These are phyloP conservation scores for Talaromyces verruculosus DNA, from an alignment of 2,329 filamentous ascomycete species.

Conservation along the genomic window DNA sequence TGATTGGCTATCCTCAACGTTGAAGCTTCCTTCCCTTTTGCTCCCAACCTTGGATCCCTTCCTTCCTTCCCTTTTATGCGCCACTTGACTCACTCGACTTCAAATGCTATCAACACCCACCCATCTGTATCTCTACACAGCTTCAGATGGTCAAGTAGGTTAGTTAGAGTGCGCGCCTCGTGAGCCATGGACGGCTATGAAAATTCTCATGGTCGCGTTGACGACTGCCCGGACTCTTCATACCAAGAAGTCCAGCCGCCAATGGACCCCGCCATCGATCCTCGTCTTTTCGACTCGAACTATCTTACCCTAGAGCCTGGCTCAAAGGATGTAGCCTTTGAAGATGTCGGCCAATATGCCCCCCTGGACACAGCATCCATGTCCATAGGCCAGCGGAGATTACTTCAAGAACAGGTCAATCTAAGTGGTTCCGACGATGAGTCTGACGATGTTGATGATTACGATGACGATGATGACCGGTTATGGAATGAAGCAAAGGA, in stretches of 20 bases:
- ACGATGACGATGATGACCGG: constrained; percentile 9
- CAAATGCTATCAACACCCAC: neutral
- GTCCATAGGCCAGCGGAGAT: constrained; percentile 16
- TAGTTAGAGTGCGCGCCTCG: neutral
- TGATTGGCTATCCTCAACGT: constrained; percentile 10
- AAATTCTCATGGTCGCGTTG: neutral
- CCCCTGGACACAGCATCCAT: neutral
- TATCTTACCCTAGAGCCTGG: neutral
- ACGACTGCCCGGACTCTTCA: neutral
- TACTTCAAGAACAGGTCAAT: constrained; percentile 19
- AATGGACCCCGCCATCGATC: constrained; percentile 20
- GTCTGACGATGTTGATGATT: constrained; percentile 15
- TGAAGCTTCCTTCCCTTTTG: neutral
- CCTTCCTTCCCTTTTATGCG: neutral
- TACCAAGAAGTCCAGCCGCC: constrained; percentile 4
- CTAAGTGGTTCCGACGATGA: constrained; percentile 11
- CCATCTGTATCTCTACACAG: neutral
- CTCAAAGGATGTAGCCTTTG: neutral
- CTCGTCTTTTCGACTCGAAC: constrained; percentile 18
- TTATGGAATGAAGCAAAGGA: neutral
- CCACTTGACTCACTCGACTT: neutral
- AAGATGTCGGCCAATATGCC: neutral
- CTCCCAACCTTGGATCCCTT: neutral
- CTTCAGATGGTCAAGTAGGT: neutral
- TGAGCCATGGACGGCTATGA: constrained; percentile 1